phyloP scores from a whole-genome alignment of 1,284 basidiomycete genomes.

The Vanrija sp. region DNA sequence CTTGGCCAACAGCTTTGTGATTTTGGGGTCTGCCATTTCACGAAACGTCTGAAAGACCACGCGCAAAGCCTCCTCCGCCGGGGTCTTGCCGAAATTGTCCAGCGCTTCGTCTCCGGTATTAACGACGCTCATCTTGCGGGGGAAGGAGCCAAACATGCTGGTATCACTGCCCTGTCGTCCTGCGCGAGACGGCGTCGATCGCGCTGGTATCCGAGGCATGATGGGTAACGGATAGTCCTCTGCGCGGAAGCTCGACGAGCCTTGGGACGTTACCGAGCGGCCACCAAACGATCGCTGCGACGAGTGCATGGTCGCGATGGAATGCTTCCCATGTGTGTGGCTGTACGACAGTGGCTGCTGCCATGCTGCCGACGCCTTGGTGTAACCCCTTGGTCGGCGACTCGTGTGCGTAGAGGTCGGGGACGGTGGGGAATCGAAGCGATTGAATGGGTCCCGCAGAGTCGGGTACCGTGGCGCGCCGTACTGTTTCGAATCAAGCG shows the following conservation, averaged over 20 bases:
- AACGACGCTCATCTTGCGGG: conserved; percentile 22
- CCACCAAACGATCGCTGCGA: conserved; percentile 37
- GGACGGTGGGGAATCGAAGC: conserved; percentile 33
- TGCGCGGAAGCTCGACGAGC: conserved; percentile 36
- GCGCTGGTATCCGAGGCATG: conserved; percentile 34
- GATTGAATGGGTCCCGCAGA: conserved; percentile 44
- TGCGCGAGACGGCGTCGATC: conserved; percentile 32
- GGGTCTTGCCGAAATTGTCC: conserved; percentile 53
- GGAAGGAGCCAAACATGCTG: conserved; percentile 31
- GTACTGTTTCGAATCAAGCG: conserved; percentile 22
- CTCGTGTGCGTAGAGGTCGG: conserved; percentile 13
- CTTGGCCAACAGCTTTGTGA: conserved; percentile 66
- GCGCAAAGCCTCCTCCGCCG: conserved; percentile 79
- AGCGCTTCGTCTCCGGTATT: conserved; percentile 25
- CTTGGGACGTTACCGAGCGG: conserved; percentile 36
- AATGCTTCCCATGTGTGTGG: conserved; percentile 29
- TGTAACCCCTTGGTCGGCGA: conserved; percentile 10
- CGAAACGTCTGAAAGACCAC: conserved; percentile 82
- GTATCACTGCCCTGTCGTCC: conserved; percentile 39
- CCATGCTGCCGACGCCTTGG: conserved; percentile 5
- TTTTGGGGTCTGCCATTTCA: conserved; percentile 69
- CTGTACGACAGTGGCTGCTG: conserved; percentile 5
- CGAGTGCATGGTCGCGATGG: conserved; percentile 28
- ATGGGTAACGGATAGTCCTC: conserved; percentile 40
- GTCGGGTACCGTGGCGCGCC: conserved; percentile 38